Base-by-base conservation (phyloP, 2,329 filamentous ascomycete species). In the Hypocreales sp. region DNA sequence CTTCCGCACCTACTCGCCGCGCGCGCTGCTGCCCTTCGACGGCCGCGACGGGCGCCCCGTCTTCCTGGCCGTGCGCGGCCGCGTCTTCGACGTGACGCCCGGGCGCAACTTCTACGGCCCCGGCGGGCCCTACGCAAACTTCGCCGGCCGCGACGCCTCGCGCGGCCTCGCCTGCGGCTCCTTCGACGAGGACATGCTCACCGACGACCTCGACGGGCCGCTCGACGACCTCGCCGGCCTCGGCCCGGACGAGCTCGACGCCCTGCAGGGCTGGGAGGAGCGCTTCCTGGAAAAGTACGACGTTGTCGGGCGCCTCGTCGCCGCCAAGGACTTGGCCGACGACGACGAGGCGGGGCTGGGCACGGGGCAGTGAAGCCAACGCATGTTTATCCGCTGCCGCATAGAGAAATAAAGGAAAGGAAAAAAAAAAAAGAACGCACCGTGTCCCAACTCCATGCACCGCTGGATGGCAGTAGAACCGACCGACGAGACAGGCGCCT, bases 61-160 rank as follows among this genome's bases (percentile, higher is more conserved):
- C 31, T 93, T 82, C 55, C 69, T 98, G 26, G 80, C 83, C n/a
- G 84, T 95, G 12, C 79, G 83, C 22, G 86, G 90, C 28, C 74
- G 73, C 27, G 77, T 95, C 36, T 95, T 94, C 50, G 90, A 98
- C 49, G 87, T 95, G 15, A 73, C 76, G 0, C 60, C 73, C 10
- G 87, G 90, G 15, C 72, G 78, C 45, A 86, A 92, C 60, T 95
- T 95, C 55, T 98, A 98, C 57, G 90, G 90, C 4, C 90, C 90
- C 13, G 86, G 84, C 9, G 87, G 87, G 0, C 84, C 87, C 2
- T 98, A 98, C 53, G 76, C 77, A 51, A 95, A 95, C 59, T 98
- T 98, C 48, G 90, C 90, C 1, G 90, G 90, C 1, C 65, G 86
- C 21, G 90, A 98, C 54, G 90, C 90, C 13, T 83, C 72, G 37